Conservation (phyloP, 306 rosid species). For the Inga leiocalycina region DNA sequence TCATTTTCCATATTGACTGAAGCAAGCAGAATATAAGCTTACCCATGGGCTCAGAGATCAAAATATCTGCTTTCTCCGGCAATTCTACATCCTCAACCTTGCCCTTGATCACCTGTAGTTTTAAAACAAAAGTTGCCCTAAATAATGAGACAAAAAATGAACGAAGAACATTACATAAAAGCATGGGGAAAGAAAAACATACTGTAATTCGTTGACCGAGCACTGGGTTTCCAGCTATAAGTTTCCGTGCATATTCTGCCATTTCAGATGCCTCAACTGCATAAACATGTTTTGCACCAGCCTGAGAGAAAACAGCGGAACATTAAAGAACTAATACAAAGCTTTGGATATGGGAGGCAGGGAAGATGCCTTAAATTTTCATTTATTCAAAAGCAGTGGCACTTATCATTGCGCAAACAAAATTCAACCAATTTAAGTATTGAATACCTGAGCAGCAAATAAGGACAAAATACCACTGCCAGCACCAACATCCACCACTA, state of each 20-base stretch:
- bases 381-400: slow-evolving; percentile 22
- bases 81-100: slow-evolving; percentile 88
- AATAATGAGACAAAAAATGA: slow-evolving; percentile 21
- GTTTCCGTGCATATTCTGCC: slow-evolving; percentile 91
- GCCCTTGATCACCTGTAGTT: slow-evolving; percentile 80
- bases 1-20: slow-evolving; percentile 13
- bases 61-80: slow-evolving; percentile 95
- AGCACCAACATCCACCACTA: slow-evolving; percentile 97
- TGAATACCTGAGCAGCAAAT: slow-evolving; percentile 96
- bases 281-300: slow-evolving; percentile 99
- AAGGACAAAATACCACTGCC: slow-evolving; percentile 96
- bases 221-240: slow-evolving; percentile 83
- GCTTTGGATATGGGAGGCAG: background rate
- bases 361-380: slow-evolving; percentile 8
- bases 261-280: slow-evolving; percentile 99
- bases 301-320: slow-evolving; percentile 47
- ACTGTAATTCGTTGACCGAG: slow-evolving; percentile 87
- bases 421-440: slow-evolving; percentile 12
- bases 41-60: slow-evolving; percentile 99
- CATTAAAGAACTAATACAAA: slow-evolving; percentile 7
- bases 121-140: slow-evolving; percentile 7
- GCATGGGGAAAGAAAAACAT: slow-evolving; percentile 32
- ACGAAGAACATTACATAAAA: background rate
- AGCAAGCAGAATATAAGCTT: slow-evolving; percentile 31
- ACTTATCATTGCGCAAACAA: slow-evolving; percentile 5